Evolutionary conservation across 192 early-diverging fungal genomes (phyloP), one percentile per base, ranked within the genome.

Genomic region (Paraglomus occultum): DNA sequence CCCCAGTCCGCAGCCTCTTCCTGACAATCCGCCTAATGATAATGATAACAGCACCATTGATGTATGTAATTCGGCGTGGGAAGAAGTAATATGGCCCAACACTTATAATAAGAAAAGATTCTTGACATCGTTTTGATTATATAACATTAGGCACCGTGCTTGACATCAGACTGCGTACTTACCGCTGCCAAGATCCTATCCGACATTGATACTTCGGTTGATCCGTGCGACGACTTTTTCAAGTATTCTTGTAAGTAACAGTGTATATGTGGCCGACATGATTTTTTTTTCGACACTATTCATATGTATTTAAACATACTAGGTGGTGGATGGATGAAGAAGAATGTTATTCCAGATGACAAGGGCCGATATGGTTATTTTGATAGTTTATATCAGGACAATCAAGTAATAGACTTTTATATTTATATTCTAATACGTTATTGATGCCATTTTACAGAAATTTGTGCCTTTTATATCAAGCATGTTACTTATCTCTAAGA

Each of bases 171-270:
- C 22, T 91, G 89, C 73, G 77, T 84, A 4, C 67, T 80, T 4
- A 76, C 79, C 0, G 84, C 88, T 8, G 75, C 76, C 6, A 58
- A 76, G 9, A 85, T 91, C 58, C 71, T 89, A 11, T 45, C 57
- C 7, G 80, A 81, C 18, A 76, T 91, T 49, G 84, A 89, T 67
- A 60, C 76, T 5, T 67, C 71, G 39, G 78, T 76, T 0, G 84
- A 91, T 74, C 88, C 89, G 8, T 91, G 89, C 50, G 64, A 76
- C 22, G 88, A 91, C 71, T 91, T 91, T 76, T 90, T 83, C 68
- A 76, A 83, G 55, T 90, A 79, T 64, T 79, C 75, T 46, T 86
- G 88, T 88, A 84, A 75, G 70, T 62, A 38, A 17, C 42, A 44
- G 44, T 50, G 9, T 8, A 55, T 17, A 48, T 8, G 3, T 42